These are phyloP conservation scores for Nematodospora valgi DNA, from an alignment of 805 yeast genomes.

Conservation along the genomic window DNA sequence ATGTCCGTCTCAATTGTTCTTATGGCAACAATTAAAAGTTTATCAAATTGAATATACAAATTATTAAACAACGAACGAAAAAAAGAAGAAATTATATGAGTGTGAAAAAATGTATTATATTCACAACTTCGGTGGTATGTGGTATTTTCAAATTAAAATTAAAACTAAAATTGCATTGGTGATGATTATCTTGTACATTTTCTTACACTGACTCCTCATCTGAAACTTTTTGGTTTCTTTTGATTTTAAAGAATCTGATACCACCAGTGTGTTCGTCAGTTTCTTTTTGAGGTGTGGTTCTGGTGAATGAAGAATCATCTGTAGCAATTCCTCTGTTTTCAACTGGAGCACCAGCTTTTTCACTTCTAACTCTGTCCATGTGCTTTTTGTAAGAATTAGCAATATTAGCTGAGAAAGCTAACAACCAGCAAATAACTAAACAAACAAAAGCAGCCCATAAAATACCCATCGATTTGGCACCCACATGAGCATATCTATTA, in stretches of 20 bases:
- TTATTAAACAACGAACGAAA: too few species aligned
- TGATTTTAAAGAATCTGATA: slow-evolving; percentile 73
- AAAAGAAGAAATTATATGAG: too few species aligned
- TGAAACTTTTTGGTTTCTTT: slow-evolving; percentile 46
- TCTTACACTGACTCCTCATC: slow-evolving; percentile 43
- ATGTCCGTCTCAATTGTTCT: too few species aligned
- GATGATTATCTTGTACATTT: not conserved
- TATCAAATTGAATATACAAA: too few species aligned
- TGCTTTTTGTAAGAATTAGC: slow-evolving; percentile 51
- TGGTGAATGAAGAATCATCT: slow-evolving; percentile 43
- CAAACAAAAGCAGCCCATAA: slow-evolving; percentile 68
- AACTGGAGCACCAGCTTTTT: slow-evolving; percentile 19
- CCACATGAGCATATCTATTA: slow-evolving; percentile 45
- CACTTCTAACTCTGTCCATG: slow-evolving; percentile 34
- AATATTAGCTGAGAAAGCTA: slow-evolving; percentile 50
- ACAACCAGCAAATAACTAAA: slow-evolving; percentile 47
- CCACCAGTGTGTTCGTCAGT: slow-evolving; percentile 50
- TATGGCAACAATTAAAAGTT: too few species aligned
- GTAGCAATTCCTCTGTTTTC: slow-evolving; percentile 18
- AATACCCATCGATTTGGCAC: slow-evolving; percentile 57
- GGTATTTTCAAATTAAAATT: not conserved
- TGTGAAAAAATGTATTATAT: not conserved
- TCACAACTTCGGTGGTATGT: too few species aligned
- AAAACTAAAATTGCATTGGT: slow-evolving; percentile 1
- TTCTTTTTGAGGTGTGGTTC: slow-evolving; percentile 30